Conservation (phyloP, 805 yeast genomes). For the Torulaspora franciscae region DNA sequence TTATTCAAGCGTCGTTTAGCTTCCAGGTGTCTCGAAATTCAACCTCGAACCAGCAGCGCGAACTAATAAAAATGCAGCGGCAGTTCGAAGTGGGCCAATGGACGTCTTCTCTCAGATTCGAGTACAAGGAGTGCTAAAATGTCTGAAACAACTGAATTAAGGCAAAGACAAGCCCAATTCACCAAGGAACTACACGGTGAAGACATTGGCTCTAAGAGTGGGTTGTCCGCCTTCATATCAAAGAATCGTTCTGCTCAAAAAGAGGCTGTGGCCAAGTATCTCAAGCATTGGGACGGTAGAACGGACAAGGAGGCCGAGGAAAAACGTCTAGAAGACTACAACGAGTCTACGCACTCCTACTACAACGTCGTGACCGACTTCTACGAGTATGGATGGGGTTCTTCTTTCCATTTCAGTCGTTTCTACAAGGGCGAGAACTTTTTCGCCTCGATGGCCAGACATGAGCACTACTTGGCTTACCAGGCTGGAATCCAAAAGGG, state of each 20-base stretch:
- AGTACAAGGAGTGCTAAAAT: slow-evolving; percentile 1
- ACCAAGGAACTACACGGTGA: slow-evolving; percentile 86
- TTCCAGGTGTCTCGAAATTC: not conserved
- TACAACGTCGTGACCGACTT: slow-evolving; percentile 96
- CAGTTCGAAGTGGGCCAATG: too few species aligned
- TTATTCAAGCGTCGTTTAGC: not conserved
- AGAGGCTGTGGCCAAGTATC: slow-evolving; percentile 82
- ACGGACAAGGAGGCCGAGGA: slow-evolving; percentile 67
- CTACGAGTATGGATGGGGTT: slow-evolving; percentile 99
- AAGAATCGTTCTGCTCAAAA: slow-evolving; percentile 77
- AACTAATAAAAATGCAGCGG: not conserved
- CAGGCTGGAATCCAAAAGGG: slow-evolving; percentile 74
- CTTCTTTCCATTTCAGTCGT: slow-evolving; percentile 95
- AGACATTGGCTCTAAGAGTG: slow-evolving; percentile 55
- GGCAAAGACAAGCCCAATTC: slow-evolving; percentile 50
- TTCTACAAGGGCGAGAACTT: slow-evolving; percentile 92
- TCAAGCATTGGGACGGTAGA: slow-evolving; percentile 97
- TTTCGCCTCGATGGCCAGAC: slow-evolving; percentile 92
- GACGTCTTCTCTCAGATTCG: not conserved
- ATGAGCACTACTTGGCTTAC: slow-evolving; percentile 89
- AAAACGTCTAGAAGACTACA: slow-evolving; percentile 74
- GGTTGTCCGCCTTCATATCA: slow-evolving; percentile 68
- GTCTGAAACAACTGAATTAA: slow-evolving; percentile 26
- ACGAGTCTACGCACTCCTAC: slow-evolving; percentile 88
- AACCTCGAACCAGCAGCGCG: not conserved